Percentiles rank a stretch among this genome's conserved stretches.
Evolutionary conservation across 192 early-diverging fungal genomes (phyloP).

Genomic region (Coemansia sp.): DNA sequence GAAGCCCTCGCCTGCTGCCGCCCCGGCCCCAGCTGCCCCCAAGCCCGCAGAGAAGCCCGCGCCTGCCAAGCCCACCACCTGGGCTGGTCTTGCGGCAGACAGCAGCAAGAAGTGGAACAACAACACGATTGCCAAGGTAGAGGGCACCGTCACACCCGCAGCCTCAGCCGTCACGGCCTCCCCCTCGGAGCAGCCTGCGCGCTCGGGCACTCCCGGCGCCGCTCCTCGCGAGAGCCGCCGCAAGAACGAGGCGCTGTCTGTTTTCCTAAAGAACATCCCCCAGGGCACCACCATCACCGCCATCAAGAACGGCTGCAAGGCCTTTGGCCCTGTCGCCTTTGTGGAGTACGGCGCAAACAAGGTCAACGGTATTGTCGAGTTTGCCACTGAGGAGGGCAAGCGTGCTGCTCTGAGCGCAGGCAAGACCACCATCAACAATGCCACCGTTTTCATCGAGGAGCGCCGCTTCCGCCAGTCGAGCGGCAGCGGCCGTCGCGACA

Average conservation of each 20-base stretch:
- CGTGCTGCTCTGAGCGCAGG: slow-evolving; percentile 54
- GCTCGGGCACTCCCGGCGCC: slow-evolving; percentile 17
- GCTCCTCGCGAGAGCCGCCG: slow-evolving; percentile 27
- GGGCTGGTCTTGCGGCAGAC: slow-evolving; percentile 71
- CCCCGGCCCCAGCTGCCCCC: slow-evolving; percentile 5
- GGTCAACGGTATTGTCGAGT: slow-evolving; percentile 69
- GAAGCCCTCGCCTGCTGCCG: slow-evolving; percentile 24
- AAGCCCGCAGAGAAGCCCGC: slow-evolving; percentile 18
- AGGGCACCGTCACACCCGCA: slow-evolving; percentile 54
- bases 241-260: slow-evolving; percentile 52
- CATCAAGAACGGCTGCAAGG: slow-evolving; percentile 55
- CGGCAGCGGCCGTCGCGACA: slow-evolving; percentile 29
- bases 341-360: slow-evolving; percentile 58
- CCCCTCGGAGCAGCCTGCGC: slow-evolving; percentile 9
- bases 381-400: slow-evolving; percentile 57
- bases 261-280: slow-evolving; percentile 61
- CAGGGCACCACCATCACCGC: slow-evolving; percentile 51
- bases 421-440: slow-evolving; percentile 11
- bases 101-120: slow-evolving; percentile 56
- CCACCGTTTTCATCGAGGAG: slow-evolving; percentile 32
- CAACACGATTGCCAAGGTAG: slow-evolving; percentile 49
- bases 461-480: slow-evolving; percentile 27
- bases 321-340: slow-evolving; percentile 57
- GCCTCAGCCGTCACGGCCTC: slow-evolving; percentile 29
- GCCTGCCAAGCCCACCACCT: slow-evolving; percentile 63